Conservation (phyloP, 768 basidiomycete species). For the Leccinellum rugosiceps region DNA sequence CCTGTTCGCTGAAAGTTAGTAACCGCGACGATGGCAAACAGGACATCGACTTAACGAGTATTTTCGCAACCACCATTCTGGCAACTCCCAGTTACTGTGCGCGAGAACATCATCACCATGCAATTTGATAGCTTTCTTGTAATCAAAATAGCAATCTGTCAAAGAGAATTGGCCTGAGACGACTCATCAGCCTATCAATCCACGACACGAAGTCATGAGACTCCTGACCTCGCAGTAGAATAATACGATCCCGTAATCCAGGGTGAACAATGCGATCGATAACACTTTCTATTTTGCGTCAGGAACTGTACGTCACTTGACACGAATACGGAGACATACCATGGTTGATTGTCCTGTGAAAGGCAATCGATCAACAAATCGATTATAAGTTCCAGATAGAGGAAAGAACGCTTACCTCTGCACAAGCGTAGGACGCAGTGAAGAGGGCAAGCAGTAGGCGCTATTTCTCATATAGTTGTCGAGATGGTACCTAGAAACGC, state of each 20-base stretch:
- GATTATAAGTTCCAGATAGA: background rate
- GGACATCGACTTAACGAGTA: conserved; percentile 53
- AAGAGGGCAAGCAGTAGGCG: conserved; percentile 83
- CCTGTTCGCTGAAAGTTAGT: conserved; percentile 36
- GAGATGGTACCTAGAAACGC: conserved; percentile 69
- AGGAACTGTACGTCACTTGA: conserved; percentile 4
- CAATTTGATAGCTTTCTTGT: conserved; percentile 63
- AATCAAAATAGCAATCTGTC: conserved; percentile 75
- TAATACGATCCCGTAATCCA: conserved; percentile 87
- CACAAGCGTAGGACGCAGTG: conserved; percentile 82
- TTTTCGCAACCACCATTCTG: conserved; percentile 77
- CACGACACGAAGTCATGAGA: conserved; percentile 16
- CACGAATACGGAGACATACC: conserved; percentile 42
- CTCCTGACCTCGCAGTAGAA: conserved; percentile 68
- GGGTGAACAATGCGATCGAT: conserved; percentile 90
- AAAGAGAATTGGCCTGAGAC: conserved; percentile 70
- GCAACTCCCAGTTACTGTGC: conserved; percentile 87
- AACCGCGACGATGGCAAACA: background rate
- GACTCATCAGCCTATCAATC: conserved; percentile 3
- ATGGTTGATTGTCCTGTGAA: conserved; percentile 73
- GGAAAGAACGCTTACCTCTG: conserved; percentile 54
- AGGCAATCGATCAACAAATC: conserved; percentile 3
- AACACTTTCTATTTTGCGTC: conserved; percentile 61
- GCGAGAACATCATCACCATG: conserved; percentile 93
- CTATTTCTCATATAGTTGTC: conserved; percentile 87